Evolutionary conservation across 2,329 filamentous ascomycete genomes (phyloP).

Genomic region (Sordariomycetes sp.): DNA sequence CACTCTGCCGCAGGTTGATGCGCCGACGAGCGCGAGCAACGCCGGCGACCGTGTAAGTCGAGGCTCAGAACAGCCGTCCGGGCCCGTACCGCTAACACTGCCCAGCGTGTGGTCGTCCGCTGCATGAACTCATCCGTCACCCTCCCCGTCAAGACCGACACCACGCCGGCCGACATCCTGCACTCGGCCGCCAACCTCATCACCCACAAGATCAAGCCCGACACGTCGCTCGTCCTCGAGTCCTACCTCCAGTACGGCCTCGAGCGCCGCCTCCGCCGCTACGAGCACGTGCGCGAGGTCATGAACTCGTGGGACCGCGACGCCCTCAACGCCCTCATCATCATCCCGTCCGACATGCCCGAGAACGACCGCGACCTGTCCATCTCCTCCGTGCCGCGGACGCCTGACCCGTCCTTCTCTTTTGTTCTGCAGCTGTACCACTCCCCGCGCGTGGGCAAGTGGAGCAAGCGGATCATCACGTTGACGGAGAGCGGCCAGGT

Average conservation of each 20-base stretch:
- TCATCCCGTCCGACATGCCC: constrained; percentile 50
- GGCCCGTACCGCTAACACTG: background rate
- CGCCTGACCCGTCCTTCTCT: constrained; percentile 49
- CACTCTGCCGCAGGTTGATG: constrained; percentile 50
- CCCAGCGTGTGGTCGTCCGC: constrained; percentile 58
- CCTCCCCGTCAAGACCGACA: constrained; percentile 64
- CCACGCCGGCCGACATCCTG: constrained; percentile 64
- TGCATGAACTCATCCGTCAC: constrained; percentile 59
- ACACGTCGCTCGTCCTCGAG: constrained; percentile 64
- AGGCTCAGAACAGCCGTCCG: background rate
- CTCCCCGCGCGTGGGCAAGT: constrained; percentile 72
- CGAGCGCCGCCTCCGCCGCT: constrained; percentile 71
- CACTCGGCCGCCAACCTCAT: constrained; percentile 54
- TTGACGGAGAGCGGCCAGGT: constrained; percentile 66
- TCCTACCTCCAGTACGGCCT: constrained; percentile 65
- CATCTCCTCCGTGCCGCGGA: constrained; percentile 48
- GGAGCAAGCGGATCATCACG: constrained; percentile 76
- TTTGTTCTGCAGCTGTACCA: constrained; percentile 66
- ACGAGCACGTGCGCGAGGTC: constrained; percentile 77
- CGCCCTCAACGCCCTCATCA: constrained; percentile 56
- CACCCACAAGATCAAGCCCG: constrained; percentile 51
- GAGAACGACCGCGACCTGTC: constrained; percentile 53
- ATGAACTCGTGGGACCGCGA: constrained; percentile 91
- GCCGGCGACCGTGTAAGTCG: constrained; percentile 62
- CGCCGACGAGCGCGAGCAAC: constrained; percentile 72